Base-by-base conservation (phyloP, 2,329 filamentous ascomycete genomes). In the Penicillium sp. region DNA sequence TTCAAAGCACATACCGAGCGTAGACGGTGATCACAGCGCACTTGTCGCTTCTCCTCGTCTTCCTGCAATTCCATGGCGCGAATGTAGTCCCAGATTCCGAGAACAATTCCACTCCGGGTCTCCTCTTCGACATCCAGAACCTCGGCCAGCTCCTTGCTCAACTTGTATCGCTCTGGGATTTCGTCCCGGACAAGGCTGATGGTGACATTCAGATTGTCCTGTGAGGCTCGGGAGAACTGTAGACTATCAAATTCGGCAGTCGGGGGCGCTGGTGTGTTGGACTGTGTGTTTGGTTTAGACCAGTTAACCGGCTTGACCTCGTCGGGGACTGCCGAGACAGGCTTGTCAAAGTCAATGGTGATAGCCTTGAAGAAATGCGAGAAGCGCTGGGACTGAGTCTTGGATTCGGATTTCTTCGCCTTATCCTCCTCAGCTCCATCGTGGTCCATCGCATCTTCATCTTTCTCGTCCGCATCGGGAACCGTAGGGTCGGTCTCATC, bases 51-150 rank as follows among this genome's bases (percentile, higher is more conserved):
- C 73, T 99, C 94, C 59, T 97, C 93, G 63, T 96, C 93, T 72
- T 97, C 93, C 73, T 96, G 91, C 47, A 99, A 80, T 19, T 88
- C 87, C 81, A 90, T 89, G 21, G 90, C 82, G 66, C 91, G 88
- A 64, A 96, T 90, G 69, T 99, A 99, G 72, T 97, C 93, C 91
- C 93, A 99, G 33, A 99, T 84, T 15, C 90, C 93, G 82, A 95
- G 90, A 29, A 96, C 87, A 7, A 93, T 89, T 61, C 94, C 92
- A 40, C 91, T 89, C 31, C 92, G 88, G 29, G 94, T 93, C 50
- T 91, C 93, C 74, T 96, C 91, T 49, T 87, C 83, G 69, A 90
- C 90, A 69, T 97, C 94, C 19, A 97, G 81, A 15, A 97, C 84
- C 50, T 95, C 89, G 12, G 91, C 88, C 46, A 99, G 80, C 57